A percentile compares a stretch with the other conserved stretches of the same genome.
These are phyloP conservation scores for Ceratonia siliqua DNA, from an alignment of 306 rosid genomes.

Conservation along the genomic window DNA sequence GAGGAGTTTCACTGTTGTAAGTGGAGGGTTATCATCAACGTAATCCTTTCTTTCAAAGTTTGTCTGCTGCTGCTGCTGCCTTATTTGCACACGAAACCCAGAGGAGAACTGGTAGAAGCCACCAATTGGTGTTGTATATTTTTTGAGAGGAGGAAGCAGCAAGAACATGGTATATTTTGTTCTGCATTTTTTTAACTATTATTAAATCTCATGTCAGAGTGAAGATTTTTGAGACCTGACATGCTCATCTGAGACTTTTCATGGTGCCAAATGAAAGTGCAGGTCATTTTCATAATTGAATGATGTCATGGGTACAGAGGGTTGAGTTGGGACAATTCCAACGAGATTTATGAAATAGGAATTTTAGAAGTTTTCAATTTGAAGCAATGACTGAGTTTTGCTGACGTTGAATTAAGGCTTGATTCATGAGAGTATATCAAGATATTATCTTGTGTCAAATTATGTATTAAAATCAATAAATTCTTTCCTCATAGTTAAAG, in stretches of 20 bases:
- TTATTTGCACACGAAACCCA: slow-evolving; percentile 64
- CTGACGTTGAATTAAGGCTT: not conserved
- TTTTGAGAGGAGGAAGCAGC: slow-evolving; percentile 65
- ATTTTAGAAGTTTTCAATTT: not conserved
- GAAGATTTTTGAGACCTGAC: slow-evolving; percentile 45
- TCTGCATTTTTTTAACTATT: slow-evolving; percentile 46
- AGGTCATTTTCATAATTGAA: slow-evolving; percentile 35
- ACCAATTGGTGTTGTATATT: slow-evolving; percentile 74
- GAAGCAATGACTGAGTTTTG: not conserved
- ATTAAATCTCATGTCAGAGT: slow-evolving; percentile 46
- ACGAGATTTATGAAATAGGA: not conserved
- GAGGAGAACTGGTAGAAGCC: slow-evolving; percentile 56
- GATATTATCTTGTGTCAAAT: too few species aligned
- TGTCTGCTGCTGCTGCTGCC: slow-evolving; percentile 64
- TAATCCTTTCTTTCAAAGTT: slow-evolving; percentile 80
- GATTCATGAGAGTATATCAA: too few species aligned
- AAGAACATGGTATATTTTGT: slow-evolving; percentile 66
- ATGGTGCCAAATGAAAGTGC: slow-evolving; percentile 41
- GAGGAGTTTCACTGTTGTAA: slow-evolving; percentile 57
- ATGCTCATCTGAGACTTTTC: too few species aligned
- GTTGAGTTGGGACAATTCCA: slow-evolving; percentile 11
- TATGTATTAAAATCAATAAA: too few species aligned
- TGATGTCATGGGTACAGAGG: slow-evolving; percentile 11
- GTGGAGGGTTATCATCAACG: slow-evolving; percentile 62
- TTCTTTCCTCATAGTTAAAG: too few species aligned